Conservation (phyloP, 495 filamentous ascomycete species). For the Xylaria bambusicola region DNA sequence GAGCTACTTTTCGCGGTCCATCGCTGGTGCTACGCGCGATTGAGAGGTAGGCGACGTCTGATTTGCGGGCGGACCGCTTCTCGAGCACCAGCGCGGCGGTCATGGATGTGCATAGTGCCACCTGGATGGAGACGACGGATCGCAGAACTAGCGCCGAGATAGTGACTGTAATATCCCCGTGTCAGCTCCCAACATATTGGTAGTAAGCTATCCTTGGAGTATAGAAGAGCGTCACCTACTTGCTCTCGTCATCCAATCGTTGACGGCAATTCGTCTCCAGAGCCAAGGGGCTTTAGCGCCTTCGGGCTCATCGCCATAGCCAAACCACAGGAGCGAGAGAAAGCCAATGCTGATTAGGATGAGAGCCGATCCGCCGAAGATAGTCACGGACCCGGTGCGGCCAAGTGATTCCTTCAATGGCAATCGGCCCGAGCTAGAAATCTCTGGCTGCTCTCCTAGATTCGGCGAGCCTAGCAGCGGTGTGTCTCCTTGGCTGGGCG, state of each 20-base stretch:
- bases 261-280: not conserved
- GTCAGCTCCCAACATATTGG: not conserved
- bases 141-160: not conserved
- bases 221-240: not conserved
- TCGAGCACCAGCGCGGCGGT: slow-evolving; percentile 5
- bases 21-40: slow-evolving; percentile 7
- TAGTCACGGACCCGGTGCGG: not conserved
- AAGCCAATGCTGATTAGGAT: slow-evolving; percentile 25
- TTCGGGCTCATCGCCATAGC: not conserved
- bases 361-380: slow-evolving; percentile 6
- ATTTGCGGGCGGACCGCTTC: slow-evolving; percentile 1
- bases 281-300: not conserved
- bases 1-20: not conserved
- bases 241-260: slow-evolving; percentile 4
- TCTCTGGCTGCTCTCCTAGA: not conserved
- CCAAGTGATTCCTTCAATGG: slow-evolving; percentile 7
- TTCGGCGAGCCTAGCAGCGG: not conserved
- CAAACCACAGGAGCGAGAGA: slow-evolving; percentile 11
- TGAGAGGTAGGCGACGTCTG: slow-evolving; percentile 7
- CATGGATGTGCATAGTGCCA: slow-evolving; percentile 9
- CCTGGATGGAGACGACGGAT: slow-evolving; percentile 4
- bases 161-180: not conserved
- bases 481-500: not conserved
- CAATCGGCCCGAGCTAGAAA: not conserved
- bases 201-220: too few species aligned